Base-by-base conservation (phyloP, 305 asterid species). In the Petunia hybrid region DNA sequence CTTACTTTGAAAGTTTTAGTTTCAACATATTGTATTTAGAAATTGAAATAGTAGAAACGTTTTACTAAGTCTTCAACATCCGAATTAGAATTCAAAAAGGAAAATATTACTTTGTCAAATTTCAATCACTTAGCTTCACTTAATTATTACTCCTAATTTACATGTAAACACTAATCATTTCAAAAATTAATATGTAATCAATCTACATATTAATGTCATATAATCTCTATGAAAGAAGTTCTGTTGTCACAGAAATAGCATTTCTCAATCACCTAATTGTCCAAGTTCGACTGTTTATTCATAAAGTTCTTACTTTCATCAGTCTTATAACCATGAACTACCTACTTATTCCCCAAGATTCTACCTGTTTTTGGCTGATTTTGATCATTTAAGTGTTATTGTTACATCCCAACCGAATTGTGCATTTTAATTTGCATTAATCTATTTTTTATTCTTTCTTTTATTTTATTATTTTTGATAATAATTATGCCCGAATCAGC, bases 51-150 rank as follows among this genome's bases (percentile, higher is more conserved):
- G 22, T 22, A 22, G 2, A 69, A 69, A 45, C 4, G n/a, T 46
- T 46, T 31, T 71, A 48, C 31, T 71, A 71, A 48, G 61, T 71
- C 78, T 73, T 73, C 46, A 2, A 45, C 35, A 62, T 51, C 45
- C 78, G 48, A 71, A 71, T 71, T 31, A 71, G 31, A 71, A 71
- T 35, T 48, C 45, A 71, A 51, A 51, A 6, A 73, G 3, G 36
- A 35, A 51, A 51, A 13, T n/a, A n/a, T 73, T 35, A 48, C 78
- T 12, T 73, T 10, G 14, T 73, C 78, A 6, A 48, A 48, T 73
- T 35, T 13, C 46, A 73, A 70, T 70, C 7, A 71, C 51, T 48
- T 31, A 2, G 5, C 5, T 62, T 22, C 31, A 22, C 31, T 22
- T 9, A 8, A 3, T 8, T 35, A 62, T 63, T 43, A 22, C 31